Percentiles rank a stretch among this genome's conserved stretches.
Evolutionary conservation across 306 rosid species (phyloP).

Genomic region (Lathyrus tuberosus): DNA sequence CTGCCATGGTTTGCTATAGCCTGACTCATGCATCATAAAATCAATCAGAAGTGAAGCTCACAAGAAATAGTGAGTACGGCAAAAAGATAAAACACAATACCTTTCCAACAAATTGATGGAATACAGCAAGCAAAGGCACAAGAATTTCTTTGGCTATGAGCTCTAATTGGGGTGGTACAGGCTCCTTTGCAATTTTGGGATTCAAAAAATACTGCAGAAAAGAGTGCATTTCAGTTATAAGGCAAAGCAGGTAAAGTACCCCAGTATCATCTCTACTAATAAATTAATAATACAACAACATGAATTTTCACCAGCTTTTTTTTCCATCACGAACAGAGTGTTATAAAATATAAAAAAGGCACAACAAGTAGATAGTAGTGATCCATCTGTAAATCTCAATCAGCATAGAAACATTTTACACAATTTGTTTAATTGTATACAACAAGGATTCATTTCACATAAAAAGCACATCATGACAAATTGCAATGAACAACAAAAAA

Average conservation of each 20-base stretch:
- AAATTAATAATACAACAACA: not conserved
- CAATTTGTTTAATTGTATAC: not conserved
- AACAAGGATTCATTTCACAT: not conserved
- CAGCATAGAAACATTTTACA: not conserved
- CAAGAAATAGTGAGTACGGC: slow-evolving; percentile 16
- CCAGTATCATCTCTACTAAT: slow-evolving; percentile 2
- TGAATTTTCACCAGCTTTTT: not conserved
- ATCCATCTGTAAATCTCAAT: not conserved
- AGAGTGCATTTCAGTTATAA: slow-evolving; percentile 9
- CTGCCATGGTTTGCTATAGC: slow-evolving; percentile 46
- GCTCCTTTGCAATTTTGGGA: slow-evolving; percentile 80
- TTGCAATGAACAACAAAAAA: not conserved
- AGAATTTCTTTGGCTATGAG: slow-evolving; percentile 66
- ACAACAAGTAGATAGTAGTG: not conserved
- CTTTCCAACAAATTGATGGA: slow-evolving; percentile 72
- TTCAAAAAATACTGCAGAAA: slow-evolving; percentile 77
- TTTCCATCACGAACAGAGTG: not conserved
- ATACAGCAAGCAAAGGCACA: slow-evolving; percentile 65
- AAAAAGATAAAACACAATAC: slow-evolving; percentile 37
- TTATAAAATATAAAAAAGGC: not conserved
- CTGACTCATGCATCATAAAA: slow-evolving; percentile 52
- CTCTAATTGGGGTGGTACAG: slow-evolving; percentile 80
- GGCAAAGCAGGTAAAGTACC: slow-evolving; percentile 12
- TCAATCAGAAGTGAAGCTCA: slow-evolving; percentile 31
- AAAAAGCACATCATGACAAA: not conserved